Base-by-base conservation (phyloP, 192 early-diverging fungal genomes). In the Coemansia sp. region DNA sequence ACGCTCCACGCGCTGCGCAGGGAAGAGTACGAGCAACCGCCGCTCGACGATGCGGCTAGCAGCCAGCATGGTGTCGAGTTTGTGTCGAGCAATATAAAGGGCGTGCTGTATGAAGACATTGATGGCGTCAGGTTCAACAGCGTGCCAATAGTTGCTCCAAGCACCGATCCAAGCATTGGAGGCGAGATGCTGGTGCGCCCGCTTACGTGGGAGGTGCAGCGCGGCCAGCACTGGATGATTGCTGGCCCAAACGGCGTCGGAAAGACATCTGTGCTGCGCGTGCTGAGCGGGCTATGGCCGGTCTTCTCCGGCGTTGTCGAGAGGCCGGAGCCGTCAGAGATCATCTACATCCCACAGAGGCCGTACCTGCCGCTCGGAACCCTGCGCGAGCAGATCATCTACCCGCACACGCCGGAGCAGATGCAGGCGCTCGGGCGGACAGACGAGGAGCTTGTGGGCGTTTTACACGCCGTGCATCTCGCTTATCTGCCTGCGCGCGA, bases 301-400 rank as follows among this genome's bases (percentile, higher is more conserved):
- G 89, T 89, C 20, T 96, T 92, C 83, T 92, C 86, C 28, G 87
- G 90, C 55, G 81, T 85, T 2, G 83, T 91, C 50, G 85, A 87
- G 58, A 86, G 81, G 33, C 92, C 91, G 5, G 75, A 87, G 61
- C 87, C 86, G 36, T 82, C 87, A 50, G 91, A 92, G 74, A 94
- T 99, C 65, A 92, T 95, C 65, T 99, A 98, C 82, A 92, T 99
- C 53, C 96, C 97, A 29, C 97, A 99, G 77, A 86, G 94, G 36
- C 93, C 97, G 15, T 99, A 99, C 62, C 79, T 99, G 23, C 85
- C 94, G 59, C 73, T 94, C 38, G 95, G 97, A 38, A 96, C 89
- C 19, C 82, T 99, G 59, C 88, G 97, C 28, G 96, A 98, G 74
- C 95, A 97, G 85, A 84, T 99, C 60, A 96, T 97, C 63, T 99